These are phyloP conservation scores for Coelastrella sp. DNA, from an alignment of 139 green algal species.

Conservation along the genomic window DNA sequence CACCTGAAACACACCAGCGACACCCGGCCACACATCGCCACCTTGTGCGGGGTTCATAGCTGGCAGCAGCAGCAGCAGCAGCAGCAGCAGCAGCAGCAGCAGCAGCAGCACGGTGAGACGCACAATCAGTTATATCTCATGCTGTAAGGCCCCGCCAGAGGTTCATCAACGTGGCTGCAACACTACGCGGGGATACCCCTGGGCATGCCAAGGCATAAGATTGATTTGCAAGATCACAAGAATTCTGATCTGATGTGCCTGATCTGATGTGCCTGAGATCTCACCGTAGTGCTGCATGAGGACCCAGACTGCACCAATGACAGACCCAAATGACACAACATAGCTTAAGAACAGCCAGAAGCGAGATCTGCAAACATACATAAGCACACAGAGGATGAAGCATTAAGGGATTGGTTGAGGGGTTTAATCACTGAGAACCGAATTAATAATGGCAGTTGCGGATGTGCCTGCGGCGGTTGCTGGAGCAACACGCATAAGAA, in stretches of 20 bases:
- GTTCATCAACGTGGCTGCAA: background rate
- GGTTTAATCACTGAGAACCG: too few species aligned
- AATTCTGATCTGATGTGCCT: background rate
- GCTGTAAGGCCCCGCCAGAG: background rate
- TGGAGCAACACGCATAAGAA: background rate
- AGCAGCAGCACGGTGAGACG: too few species aligned
- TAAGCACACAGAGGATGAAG: background rate
- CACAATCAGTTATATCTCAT: background rate
- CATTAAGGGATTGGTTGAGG: background rate
- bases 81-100: background rate
- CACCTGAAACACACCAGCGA: slow-evolving; percentile 66
- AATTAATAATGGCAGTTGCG: background rate
- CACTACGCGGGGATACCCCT: too few species aligned
- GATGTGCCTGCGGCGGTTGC: background rate
- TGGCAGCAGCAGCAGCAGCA: slow-evolving; percentile 35
- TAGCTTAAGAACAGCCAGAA: slow-evolving; percentile 84
- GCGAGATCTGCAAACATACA: background rate
- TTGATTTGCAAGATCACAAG: background rate
- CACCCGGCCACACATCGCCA: slow-evolving; percentile 59
- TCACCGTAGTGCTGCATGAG: slow-evolving; percentile 79
- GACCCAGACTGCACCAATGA: slow-evolving; percentile 76
- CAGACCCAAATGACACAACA: slow-evolving; percentile 81
- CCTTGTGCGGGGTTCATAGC: slow-evolving; percentile 50
- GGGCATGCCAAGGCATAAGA: background rate
- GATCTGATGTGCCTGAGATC: background rate